Evolutionary conservation across 1,139 yeast species (phyloP), one percentile per base, ranked within the genome.

Genomic region (Wickerhamomyces sp.): DNA sequence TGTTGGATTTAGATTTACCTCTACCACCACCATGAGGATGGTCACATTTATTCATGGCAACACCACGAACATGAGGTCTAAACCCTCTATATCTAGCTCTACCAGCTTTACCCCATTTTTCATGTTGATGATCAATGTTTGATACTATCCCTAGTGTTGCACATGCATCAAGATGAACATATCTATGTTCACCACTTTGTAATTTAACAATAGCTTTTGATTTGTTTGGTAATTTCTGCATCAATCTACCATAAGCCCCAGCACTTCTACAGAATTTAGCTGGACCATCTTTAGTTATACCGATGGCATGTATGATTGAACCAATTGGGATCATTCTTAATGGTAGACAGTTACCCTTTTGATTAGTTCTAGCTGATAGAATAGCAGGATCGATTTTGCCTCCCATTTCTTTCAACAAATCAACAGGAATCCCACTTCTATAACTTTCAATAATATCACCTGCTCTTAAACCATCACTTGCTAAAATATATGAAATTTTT

Each of bases 21-120:
- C 99, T 85, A 72, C 99, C 99, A 84, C 99, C 99, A 76, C 99
- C 99, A 62, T 90, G 94, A 56, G 99, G 99, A 73, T 93, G 99
- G 69, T 93, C 98, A 63, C 83, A 81, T 51, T 95, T 94, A 70
- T 93, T 93, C 96, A 89, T 89, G 44, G 99, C 99, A 58, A 90
- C 89, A 79, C 99, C 99, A 75, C 99, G 86, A 36, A 90, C 96
- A 45, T 85, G 79, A 34, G 99, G 99, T 67, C 99, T 82, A 60
- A 84, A 83, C 55, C 99, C 99, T 64, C 87, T 73, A 75, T 90
- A 85, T 66, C 99, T 84, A 45, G 84, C 75, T 68, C 98, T 81
- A 60, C 99, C 99, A 14, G 99, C 99, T 68, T 94, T 93, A 77
- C 99, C 99, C 71, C 90, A 78, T 46, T 88, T 79, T 51, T 81